Base-by-base conservation (phyloP, 768 basidiomycete species). In the Pulveroboletus ravenelii region DNA sequence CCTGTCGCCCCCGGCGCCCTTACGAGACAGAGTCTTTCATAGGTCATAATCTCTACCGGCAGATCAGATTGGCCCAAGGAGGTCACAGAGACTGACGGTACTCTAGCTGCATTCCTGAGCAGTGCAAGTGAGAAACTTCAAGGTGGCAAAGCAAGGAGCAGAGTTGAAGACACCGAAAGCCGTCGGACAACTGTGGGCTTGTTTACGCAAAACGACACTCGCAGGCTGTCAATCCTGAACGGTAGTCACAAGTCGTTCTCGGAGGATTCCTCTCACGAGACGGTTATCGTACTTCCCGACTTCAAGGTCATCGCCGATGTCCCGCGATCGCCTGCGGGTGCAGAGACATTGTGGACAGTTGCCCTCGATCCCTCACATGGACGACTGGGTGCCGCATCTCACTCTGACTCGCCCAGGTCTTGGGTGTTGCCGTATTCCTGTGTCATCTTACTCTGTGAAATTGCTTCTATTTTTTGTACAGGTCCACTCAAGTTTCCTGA, bases 11-110 rank as follows among this genome's bases (percentile, higher is more conserved):
- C 18, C 17, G 35, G 17, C 5, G 2, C 39, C 3, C 42, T 36
- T 20, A n/a, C 41, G 31, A 36, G 14, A 57, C 38, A 47, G 38
- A 42, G 14, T 18, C 32, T 44, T 41, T 41, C 20, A 36, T 63
- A 93, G 86, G 76, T 95, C 31, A 74, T 97, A 31, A 88, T 97
- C 47, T 93, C 90, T 1, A 95, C 93, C 0, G 92, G 92, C 6
- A 84, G 88, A 68, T 76, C 82, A 17, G 92, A 98, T 71, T 97
- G 94, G 94, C 79, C 82, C 35, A 75, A 76, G 37, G 84, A 93
- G 38, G 81, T 97, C 52, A 86, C 87, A 3, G 79, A 84, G 51
- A 85, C 80, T 25, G 71, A 76, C 23, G 79, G 77, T 42, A 82
- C 86, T 6, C 80, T 98, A 23, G 89, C 93, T 6, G 76, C 81